These are phyloP conservation scores for Pezicula rhizophila DNA, from an alignment of 2,329 filamentous ascomycete genomes.

Conservation along the genomic window DNA sequence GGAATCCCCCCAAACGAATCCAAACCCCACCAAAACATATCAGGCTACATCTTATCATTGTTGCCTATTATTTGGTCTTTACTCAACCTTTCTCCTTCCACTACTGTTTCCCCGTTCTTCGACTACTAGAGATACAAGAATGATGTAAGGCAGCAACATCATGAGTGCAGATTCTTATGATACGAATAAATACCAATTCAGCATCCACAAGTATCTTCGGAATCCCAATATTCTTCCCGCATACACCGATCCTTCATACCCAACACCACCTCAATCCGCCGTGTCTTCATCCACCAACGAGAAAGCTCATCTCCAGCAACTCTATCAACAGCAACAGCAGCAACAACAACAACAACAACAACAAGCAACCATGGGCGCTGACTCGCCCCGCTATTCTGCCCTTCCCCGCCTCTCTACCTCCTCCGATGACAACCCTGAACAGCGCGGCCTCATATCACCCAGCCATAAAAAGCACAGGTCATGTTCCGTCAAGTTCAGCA, in stretches of 20 bases:
- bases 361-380: neutral
- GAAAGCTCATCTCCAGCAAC: neutral
- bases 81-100: too few relatives aligned
- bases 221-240: neutral
- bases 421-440: neutral
- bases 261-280: neutral
- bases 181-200: neutral
- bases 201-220: neutral
- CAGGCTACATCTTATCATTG: too few relatives aligned
- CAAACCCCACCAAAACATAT: too few relatives aligned
- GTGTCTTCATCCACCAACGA: neutral
- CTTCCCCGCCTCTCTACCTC: neutral
- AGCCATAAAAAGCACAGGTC: neutral
- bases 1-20: too few relatives aligned
- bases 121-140: too few relatives aligned
- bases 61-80: too few relatives aligned
- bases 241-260: neutral
- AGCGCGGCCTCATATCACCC: neutral
- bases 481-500: neutral
- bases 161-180: neutral
- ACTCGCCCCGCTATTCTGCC: neutral
- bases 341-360: too few relatives aligned
- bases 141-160: neutral
- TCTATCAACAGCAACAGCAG: too few relatives aligned
- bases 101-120: too few relatives aligned